phyloP scores from a whole-genome alignment of 495 filamentous ascomycete genomes.

The Amphirosellinia nigrospora region DNA sequence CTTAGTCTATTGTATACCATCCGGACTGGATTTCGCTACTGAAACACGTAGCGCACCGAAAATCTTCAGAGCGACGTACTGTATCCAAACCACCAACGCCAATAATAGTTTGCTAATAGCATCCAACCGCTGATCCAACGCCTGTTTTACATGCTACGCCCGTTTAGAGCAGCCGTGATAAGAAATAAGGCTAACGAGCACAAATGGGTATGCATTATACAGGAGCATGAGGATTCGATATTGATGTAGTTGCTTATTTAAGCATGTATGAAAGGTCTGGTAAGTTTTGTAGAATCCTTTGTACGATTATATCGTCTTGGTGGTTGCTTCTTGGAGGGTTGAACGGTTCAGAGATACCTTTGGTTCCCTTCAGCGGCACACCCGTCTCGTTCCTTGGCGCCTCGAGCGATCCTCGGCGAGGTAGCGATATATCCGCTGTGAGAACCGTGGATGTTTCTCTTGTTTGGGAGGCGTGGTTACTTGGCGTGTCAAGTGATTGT shows the following conservation, averaged over 20 bases:
- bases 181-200: neutral
- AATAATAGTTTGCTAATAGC: neutral
- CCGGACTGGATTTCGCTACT: neutral
- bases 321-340: conserved; percentile 29
- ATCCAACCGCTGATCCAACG: conserved; percentile 15
- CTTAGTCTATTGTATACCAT: neutral
- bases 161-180: neutral
- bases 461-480: conserved; percentile 40
- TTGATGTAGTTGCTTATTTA: conserved; percentile 30
- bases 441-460: conserved; percentile 48
- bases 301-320: conserved; percentile 44
- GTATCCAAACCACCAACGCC: conserved; percentile 21
- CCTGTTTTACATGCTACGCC: neutral
- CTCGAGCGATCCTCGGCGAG: neutral
- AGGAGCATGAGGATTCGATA: conserved; percentile 10
- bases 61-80: neutral
- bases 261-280: conserved; percentile 64
- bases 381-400: neutral
- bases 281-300: conserved; percentile 47
- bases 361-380: neutral
- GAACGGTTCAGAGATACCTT: conserved; percentile 27
- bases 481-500: conserved; percentile 17
- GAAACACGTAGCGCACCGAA: neutral
- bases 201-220: neutral
- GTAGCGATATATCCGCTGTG: conserved; percentile 32